Base-by-base conservation (phyloP, 2,329 filamentous ascomycete species). In the Penicillium digitatum region DNA sequence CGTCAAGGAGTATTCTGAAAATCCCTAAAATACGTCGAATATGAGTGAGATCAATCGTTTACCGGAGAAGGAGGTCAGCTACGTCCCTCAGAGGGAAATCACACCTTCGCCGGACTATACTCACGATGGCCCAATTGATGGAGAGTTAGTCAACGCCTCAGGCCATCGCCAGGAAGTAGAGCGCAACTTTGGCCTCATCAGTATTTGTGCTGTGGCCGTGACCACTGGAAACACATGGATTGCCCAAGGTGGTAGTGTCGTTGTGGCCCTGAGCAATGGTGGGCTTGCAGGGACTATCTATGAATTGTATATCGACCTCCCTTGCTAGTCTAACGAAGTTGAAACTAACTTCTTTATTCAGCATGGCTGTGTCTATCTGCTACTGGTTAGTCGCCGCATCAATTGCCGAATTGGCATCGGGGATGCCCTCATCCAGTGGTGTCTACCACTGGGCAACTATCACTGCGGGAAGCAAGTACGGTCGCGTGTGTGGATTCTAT, bases 221-320 rank as follows among this genome's bases (percentile, higher is more conserved):
- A 86, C 82, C 1, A 81, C 85, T 24, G 84, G 85, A 68, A 86
- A 85, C 63, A 83, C 84, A 18, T 87, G 84, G 84, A 79, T 84
- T 51, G 82, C 83, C 6, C 72, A 86, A 55, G 84, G 83, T 51
- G 84, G 84, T 12, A 84, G 82, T 50, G 78, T 87, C 37, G 75
- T 78, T 14, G 73, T 79, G 40, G 81, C 81, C 22, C 78, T 85
- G 56, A 79, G 76, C 64, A 86, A 87, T 69, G 84, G 84, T 58
- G 84, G 84, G 0, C 80, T 82, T 0, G 80, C 84, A 0, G 83
- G 83, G 14, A 80, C 85, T 0, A 71, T 87, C 2, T 87, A 85
- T 69, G 84, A 86, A 70, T 85, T 86, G 72, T 75, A 68, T 56
- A 65, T 52, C 24, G 3, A 34, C 50, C 20, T 18, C 18, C 14